Percentiles rank a stretch among this genome's conserved stretches.
Evolutionary conservation across 352 stramenopile species (phyloP).

Genomic region (Pythium folliculosum): DNA sequence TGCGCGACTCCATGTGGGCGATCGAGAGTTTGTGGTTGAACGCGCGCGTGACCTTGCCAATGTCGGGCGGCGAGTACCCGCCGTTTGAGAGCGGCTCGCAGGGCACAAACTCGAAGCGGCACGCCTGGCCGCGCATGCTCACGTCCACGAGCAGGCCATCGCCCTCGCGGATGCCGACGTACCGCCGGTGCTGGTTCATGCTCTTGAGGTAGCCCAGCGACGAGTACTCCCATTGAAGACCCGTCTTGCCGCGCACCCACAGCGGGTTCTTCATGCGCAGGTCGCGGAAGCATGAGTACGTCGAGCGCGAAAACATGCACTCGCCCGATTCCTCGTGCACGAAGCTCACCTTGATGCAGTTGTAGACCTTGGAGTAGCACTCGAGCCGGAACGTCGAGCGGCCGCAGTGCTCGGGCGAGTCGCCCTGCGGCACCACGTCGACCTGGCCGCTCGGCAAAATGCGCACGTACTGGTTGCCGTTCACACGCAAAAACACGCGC

Average conservation of each 20-base stretch:
- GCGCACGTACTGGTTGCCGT: constrained; percentile 67
- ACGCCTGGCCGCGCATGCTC: constrained; percentile 83
- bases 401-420: constrained; percentile 47
- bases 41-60: constrained; percentile 67
- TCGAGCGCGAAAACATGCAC: constrained; percentile 87
- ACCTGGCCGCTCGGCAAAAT: constrained; percentile 55
- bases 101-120: constrained; percentile 76
- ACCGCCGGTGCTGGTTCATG: constrained; percentile 89
- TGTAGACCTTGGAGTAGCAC: constrained; percentile 82
- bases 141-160: constrained; percentile 79
- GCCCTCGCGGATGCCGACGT: constrained; percentile 68
- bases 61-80: constrained; percentile 60
- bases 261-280: constrained; percentile 76
- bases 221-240: constrained; percentile 82
- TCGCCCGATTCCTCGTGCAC: constrained; percentile 60
- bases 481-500: constrained; percentile 69
- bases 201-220: constrained; percentile 80
- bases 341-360: constrained; percentile 87
- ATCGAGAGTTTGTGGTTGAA: constrained; percentile 76
- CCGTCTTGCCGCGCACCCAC: constrained; percentile 57
- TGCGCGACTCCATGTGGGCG: constrained; percentile 70
- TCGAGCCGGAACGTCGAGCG: constrained; percentile 73
- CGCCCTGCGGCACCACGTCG: constrained; percentile 47
- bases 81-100: constrained; percentile 37
- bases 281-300: constrained; percentile 84